Evolutionary conservation across 2,329 filamentous ascomycete genomes (phyloP).

Genomic region (Tolypocladium album): DNA sequence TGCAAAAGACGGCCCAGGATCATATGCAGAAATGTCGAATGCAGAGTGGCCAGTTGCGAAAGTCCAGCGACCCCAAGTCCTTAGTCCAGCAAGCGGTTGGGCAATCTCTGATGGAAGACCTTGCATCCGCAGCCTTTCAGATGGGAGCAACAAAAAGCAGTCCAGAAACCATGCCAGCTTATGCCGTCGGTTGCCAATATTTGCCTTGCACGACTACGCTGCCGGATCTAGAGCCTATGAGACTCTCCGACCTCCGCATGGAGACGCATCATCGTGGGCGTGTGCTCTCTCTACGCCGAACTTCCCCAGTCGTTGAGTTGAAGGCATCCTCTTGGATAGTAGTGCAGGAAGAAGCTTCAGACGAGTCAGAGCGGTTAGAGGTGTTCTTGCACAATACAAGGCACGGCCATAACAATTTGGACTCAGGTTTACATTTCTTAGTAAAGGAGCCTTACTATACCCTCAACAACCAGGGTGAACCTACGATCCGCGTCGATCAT

Average conservation of each 20-base stretch:
- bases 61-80: neutral
- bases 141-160: neutral
- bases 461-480: neutral
- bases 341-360: neutral
- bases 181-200: neutral
- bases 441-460: neutral
- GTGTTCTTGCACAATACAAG: neutral
- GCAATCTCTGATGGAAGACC: neutral
- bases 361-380: neutral
- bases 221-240: neutral
- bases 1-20: neutral
- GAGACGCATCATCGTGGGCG: neutral
- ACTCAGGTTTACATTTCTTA: neutral
- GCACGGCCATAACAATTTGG: neutral
- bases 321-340: neutral
- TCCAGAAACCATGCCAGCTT: neutral
- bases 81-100: neutral
- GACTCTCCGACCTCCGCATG: neutral
- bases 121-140: neutral
- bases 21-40: neutral
- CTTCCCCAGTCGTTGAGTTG: neutral
- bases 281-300: neutral
- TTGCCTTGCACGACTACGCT: neutral
- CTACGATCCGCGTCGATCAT: neutral
- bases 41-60: neutral